phyloP scores from a whole-genome alignment of 2,329 filamentous ascomycete genomes.

The Fusarium sp. region DNA sequence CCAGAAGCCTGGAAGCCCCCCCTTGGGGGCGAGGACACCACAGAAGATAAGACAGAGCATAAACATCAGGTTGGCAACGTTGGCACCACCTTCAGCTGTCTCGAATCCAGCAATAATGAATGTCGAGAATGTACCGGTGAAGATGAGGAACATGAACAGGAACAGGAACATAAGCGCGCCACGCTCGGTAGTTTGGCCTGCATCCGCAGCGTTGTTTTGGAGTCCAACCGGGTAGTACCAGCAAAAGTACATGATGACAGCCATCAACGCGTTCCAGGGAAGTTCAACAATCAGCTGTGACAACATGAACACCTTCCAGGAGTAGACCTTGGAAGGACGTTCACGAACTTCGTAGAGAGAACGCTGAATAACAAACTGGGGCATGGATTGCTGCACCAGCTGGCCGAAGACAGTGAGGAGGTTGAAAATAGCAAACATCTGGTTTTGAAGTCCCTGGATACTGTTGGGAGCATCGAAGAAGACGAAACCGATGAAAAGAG shows the following conservation, averaged over 20 bases:
- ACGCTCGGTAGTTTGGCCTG: conserved; percentile 71
- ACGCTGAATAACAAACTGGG: conserved; percentile 84
- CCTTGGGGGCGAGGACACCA: conserved; percentile 49
- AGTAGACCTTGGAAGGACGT: conserved; percentile 84
- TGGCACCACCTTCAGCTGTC: conserved; percentile 72
- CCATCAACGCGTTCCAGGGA: conserved; percentile 83
- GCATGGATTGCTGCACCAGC: conserved; percentile 83
- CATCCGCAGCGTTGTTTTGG: conserved; percentile 73
- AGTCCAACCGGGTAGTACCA: conserved; percentile 91
- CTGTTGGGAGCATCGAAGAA: conserved; percentile 79
- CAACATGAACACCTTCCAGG: conserved; percentile 87
- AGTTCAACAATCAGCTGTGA: conserved; percentile 86
- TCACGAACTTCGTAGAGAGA: conserved; percentile 87
- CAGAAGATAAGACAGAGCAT: conserved; percentile 63
- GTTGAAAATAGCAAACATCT: conserved; percentile 89
- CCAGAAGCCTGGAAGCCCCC: conserved; percentile 66
- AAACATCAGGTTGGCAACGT: conserved; percentile 74
- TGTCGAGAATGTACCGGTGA: conserved; percentile 83
- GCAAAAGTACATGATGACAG: conserved; percentile 79
- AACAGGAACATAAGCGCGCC: conserved; percentile 84
- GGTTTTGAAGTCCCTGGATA: conserved; percentile 83
- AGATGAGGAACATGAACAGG: conserved; percentile 79
- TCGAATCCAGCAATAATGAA: conserved; percentile 78
- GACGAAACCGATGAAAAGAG: conserved; percentile 84
- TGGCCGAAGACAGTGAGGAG: conserved; percentile 84